phyloP scores from a whole-genome alignment of 805 yeast genomes.

The Jamesozyma lodderae region DNA sequence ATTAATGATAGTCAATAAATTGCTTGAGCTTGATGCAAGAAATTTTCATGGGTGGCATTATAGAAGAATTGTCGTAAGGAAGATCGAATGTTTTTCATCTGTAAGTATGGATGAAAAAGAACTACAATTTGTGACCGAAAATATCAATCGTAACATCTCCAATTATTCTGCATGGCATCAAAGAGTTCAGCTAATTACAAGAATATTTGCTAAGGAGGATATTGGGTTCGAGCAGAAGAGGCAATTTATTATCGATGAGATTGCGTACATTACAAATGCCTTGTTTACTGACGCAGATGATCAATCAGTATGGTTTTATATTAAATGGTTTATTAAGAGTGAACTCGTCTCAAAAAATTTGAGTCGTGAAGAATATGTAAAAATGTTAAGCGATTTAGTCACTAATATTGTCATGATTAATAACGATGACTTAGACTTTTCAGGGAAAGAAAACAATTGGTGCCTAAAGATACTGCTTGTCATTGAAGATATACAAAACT shows the following conservation, averaged over 20 bases:
- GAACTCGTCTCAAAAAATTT: slow-evolving; percentile 24
- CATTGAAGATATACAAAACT: slow-evolving; percentile 31
- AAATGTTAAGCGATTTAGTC: slow-evolving; percentile 39
- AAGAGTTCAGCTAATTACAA: slow-evolving; percentile 59
- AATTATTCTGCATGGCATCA: slow-evolving; percentile 97
- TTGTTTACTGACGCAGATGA: slow-evolving; percentile 90
- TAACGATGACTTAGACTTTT: slow-evolving; percentile 63
- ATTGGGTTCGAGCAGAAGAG: slow-evolving; percentile 14
- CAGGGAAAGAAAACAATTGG: slow-evolving; percentile 58
- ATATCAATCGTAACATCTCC: slow-evolving; percentile 76
- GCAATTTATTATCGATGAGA: slow-evolving; percentile 44
- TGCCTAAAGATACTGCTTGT: slow-evolving; percentile 57
- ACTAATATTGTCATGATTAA: slow-evolving; percentile 51
- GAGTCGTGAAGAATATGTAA: slow-evolving; percentile 25
- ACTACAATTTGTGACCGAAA: slow-evolving; percentile 65
- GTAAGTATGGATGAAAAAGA: slow-evolving; percentile 39
- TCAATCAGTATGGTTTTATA: slow-evolving; percentile 85
- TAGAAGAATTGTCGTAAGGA: slow-evolving; percentile 58
- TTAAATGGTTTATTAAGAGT: slow-evolving; percentile 60
- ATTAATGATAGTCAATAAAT: slow-evolving; percentile 54
- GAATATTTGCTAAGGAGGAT: slow-evolving; percentile 32
- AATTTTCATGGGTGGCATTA: slow-evolving; percentile 97
- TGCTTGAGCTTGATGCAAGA: slow-evolving; percentile 66
- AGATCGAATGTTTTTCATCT: slow-evolving; percentile 17
- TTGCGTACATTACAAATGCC: slow-evolving; percentile 67